Base-by-base conservation (phyloP, 305 asterid species). In the Solanum aculeatissimum region DNA sequence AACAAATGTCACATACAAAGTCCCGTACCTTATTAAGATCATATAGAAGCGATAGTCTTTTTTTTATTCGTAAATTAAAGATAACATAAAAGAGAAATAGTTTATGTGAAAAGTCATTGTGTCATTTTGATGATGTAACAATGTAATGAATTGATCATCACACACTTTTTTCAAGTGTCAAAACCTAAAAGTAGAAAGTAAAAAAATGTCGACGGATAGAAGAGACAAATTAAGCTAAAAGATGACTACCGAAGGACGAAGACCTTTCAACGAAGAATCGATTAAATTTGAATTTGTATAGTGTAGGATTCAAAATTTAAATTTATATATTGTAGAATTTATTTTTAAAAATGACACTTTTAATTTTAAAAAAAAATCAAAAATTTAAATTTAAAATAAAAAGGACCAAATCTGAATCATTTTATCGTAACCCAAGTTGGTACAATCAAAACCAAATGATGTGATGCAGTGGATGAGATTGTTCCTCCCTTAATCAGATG, bases 341-440 rank as follows among this genome's bases (percentile, higher is more conserved):
- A 58, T 1, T 58, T 58, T 58, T 40, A 0, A 3, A 58, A 58
- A 58, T 58, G 7, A 1, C 0, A n/a, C 2, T 58, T 21, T 57
- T 1, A 53, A 16, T 32, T 2, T 2, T 2, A 32, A 32, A 32
- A 32, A 32, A 1, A 14, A 51, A 13, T 47, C 2, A 4, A 47
- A 51, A 2, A 3, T 1, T 57, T 21, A 9, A 9, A 58, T 58
- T 1, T 9, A 58, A 1, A 0, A n/a, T 10, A n/a, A 58, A 11
- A 21, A 1, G 4, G 1, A 35, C 4, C 1, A 58, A 0, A 57
- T 58, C 7, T 21, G 3, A 21, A 58, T 4, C 0, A 21, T 58
- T 58, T 21, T 6, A 58, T 35, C 40, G 40, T 7, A 35, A 35
- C 7, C 40, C 7, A 35, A 6, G 0, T 32, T n/a, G n/a, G n/a